These are phyloP conservation scores for Colletotrichum gloeosporioides DNA, from an alignment of 2,329 filamentous ascomycete species.

Conservation along the genomic window DNA sequence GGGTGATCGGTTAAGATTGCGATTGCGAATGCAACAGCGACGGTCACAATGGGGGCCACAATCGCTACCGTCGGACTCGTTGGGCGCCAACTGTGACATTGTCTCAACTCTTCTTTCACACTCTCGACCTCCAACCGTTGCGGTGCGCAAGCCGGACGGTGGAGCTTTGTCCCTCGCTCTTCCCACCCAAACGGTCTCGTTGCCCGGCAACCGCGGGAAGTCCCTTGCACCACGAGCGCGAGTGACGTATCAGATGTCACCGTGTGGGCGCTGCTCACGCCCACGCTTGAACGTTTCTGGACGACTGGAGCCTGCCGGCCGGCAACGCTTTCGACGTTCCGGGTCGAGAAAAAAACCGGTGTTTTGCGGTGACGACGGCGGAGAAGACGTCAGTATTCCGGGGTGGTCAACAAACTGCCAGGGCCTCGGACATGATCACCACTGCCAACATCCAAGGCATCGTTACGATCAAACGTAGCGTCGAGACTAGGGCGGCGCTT, in stretches of 20 bases:
- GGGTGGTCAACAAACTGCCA: not conserved
- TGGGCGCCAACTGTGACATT: conserved; percentile 5
- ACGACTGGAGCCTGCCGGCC: not conserved
- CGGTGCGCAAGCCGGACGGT: not conserved
- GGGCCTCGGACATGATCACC: not conserved
- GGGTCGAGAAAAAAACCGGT: not conserved
- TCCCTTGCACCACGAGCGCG: conserved; percentile 11
- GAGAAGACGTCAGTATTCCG: not conserved
- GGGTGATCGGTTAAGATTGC: not conserved
- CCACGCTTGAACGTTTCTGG: not conserved
- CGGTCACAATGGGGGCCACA: not conserved
- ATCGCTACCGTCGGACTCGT: not conserved
- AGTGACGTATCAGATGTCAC: conserved; percentile 21
- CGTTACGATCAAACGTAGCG: not conserved
- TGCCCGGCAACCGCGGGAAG: conserved; percentile 23
- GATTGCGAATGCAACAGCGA: not conserved
- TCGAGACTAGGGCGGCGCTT: not conserved
- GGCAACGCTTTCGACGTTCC: not conserved
- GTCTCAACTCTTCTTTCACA: not conserved
- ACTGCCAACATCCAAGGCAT: not conserved
- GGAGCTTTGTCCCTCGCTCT: not conserved
- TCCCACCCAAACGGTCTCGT: conserved; percentile 4
- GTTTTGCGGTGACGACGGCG: not conserved
- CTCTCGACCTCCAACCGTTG: not conserved
- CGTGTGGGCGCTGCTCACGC: not conserved